Evolutionary conservation across 2,329 filamentous ascomycete species (phyloP), one percentile per base, ranked within the genome.

Genomic region (Penicillium sp.): DNA sequence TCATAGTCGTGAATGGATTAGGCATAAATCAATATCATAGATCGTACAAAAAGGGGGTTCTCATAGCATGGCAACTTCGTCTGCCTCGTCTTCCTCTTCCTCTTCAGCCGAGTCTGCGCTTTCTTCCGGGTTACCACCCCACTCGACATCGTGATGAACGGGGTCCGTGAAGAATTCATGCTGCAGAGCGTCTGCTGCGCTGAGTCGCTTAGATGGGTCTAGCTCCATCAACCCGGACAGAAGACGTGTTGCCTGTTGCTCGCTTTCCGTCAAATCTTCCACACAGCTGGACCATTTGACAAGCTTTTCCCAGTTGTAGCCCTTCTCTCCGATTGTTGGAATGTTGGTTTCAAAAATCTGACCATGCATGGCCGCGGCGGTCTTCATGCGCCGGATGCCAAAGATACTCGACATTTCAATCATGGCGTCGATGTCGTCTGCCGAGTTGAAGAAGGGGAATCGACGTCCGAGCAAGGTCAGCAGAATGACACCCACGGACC

Each of bases 401-500:
- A 97, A 97, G 57, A 99, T 96, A 55, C 91, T 96, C 34, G 92
- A 90, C 62, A 99, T 95, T 74, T 99, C 94, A 63, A 99, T 93
- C 83, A 97, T 89, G 48, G 94, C 94, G 69, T 99, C 94, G 45
- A 99, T 89, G 67, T 99, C 94, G 71, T 99, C 94, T n/a, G 92
- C 89, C 43, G 91, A 96, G 76, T 99, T 97, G 81, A 99, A 99
- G 76, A 99, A 99, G 1, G 94, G 94, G 67, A 99, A 99, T 4
- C 94, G 87, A 53, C 89, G 89, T 39, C 90, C 93, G 13, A 99
- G 80, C 59, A 99, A 89, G 0, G 94, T 99, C n/a, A 99, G 81
- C 2, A 99, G 82, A 52, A 99, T 96, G n/a, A 99, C 92, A 40
- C 94, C 94, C 0, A 88, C 92, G 22, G 91, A 96, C 94, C 94